A percentile compares a stretch with the other conserved stretches of the same genome.
Evolutionary conservation across 805 yeast species (phyloP).

Genomic region (Lachancea sp.): DNA sequence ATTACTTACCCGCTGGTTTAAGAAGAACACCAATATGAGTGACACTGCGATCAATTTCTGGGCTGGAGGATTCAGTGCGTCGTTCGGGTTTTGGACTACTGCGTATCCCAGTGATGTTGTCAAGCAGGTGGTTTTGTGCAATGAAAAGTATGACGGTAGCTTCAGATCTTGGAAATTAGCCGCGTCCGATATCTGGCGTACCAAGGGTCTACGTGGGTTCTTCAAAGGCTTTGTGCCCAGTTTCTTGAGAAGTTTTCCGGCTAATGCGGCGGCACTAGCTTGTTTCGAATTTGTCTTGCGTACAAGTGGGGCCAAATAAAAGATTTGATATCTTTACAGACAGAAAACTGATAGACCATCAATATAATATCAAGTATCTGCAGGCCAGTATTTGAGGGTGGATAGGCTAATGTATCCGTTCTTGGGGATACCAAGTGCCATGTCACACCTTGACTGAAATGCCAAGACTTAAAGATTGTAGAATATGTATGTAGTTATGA

Average conservation of each 20-base stretch:
- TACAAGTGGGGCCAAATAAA: slow-evolving; percentile 31
- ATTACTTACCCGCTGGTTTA: slow-evolving; percentile 62
- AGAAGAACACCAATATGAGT: slow-evolving; percentile 55
- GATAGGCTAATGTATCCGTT: too few species aligned
- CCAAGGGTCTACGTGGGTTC: slow-evolving; percentile 63
- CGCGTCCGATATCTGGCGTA: slow-evolving; percentile 55
- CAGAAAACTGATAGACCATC: background rate
- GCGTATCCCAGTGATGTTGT: slow-evolving; percentile 89
- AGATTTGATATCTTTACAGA: background rate
- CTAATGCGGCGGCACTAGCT: slow-evolving; percentile 88
- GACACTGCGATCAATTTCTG: slow-evolving; percentile 75
- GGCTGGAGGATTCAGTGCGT: slow-evolving; percentile 86
- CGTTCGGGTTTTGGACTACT: slow-evolving; percentile 73
- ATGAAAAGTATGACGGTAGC: slow-evolving; percentile 62
- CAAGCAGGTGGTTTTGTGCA: slow-evolving; percentile 79
- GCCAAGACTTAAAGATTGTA: too few species aligned
- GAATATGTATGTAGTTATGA: too few species aligned
- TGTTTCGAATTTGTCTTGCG: slow-evolving; percentile 84
- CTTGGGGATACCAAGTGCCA: too few species aligned
- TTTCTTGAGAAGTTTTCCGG: slow-evolving; percentile 80
- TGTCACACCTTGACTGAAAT: too few species aligned
- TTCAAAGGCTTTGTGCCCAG: slow-evolving; percentile 78
- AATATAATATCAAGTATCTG: too few species aligned
- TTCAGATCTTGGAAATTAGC: slow-evolving; percentile 70
- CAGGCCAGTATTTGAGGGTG: too few species aligned